Conservation (phyloP, 176 grass and related monocot species). For the Musa schizocarpa region DNA sequence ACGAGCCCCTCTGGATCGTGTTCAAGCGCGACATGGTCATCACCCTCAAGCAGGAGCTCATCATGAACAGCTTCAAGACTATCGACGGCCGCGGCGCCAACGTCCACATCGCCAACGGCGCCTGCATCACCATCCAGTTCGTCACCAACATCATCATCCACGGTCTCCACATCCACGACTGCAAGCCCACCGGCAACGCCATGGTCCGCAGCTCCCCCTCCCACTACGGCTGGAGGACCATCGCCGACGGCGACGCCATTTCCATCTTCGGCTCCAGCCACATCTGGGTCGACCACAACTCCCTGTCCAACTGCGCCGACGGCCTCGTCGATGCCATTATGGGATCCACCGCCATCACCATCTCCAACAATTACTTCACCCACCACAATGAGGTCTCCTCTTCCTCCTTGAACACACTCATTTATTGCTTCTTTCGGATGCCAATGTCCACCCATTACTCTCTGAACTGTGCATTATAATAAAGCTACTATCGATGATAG, state of each 20-base stretch:
- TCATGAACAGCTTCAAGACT: conserved; percentile 15
- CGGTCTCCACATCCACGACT: conserved; percentile 7
- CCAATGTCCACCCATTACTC: not conserved
- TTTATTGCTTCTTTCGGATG: not conserved
- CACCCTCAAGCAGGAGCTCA: conserved; percentile 11
- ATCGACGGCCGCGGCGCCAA: conserved; percentile 12
- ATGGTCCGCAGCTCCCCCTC: conserved; percentile 9
- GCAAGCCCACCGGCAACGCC: conserved; percentile 6
- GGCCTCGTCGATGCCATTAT: conserved; percentile 4
- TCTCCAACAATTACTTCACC: conserved; percentile 13
- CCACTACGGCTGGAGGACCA: conserved; percentile 7
- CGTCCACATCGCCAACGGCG: conserved; percentile 6
- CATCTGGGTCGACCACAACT: conserved; percentile 10
- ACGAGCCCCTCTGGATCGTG: conserved; percentile 7
- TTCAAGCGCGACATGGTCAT: conserved; percentile 15
- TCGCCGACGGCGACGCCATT: conserved; percentile 2
- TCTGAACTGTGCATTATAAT: not conserved
- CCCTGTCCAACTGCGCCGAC: conserved; percentile 9
- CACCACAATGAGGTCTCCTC: conserved; percentile 3
- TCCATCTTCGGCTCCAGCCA: conserved; percentile 11
- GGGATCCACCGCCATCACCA: conserved; percentile 10
- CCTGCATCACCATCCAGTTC: conserved; percentile 10
- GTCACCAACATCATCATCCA: conserved; percentile 7
- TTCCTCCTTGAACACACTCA: not conserved
- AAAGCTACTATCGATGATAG: not conserved